phyloP scores from a whole-genome alignment of 495 filamentous ascomycete species.

The Trichoderma reesei region DNA sequence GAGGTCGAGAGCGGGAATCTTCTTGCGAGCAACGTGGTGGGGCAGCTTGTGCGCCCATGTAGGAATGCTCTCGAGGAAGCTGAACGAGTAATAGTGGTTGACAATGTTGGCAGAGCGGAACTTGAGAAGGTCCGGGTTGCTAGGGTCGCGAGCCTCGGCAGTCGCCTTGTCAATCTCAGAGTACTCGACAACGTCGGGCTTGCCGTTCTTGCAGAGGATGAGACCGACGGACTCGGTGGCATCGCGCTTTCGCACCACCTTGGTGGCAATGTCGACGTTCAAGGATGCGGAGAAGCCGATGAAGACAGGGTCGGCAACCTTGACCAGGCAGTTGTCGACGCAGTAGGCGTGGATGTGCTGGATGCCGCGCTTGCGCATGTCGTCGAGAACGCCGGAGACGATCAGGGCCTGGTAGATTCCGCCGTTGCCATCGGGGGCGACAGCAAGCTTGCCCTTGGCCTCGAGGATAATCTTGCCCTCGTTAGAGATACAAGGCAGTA shows the following conservation, averaged over 20 bases:
- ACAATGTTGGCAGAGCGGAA: conserved; percentile 99
- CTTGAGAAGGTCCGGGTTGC: conserved; percentile 74
- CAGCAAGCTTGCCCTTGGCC: conserved; percentile 82
- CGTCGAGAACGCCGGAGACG: conserved; percentile 67
- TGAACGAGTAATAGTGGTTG: conserved; percentile 98
- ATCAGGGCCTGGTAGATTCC: conserved; percentile 92
- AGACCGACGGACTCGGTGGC: conserved; percentile 94
- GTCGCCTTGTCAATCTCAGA: conserved; percentile 87
- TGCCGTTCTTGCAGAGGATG: conserved; percentile 89
- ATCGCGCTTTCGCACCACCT: conserved; percentile 96
- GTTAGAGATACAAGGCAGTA: conserved; percentile 93
- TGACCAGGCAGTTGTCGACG: conserved; percentile 98
- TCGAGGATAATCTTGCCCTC: conserved; percentile 96
- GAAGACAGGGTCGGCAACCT: conserved; percentile 92
- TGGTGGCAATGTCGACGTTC: conserved; percentile 91
- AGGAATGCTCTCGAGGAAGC: conserved; percentile 85
- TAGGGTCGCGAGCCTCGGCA: conserved; percentile 79
- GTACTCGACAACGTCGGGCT: conserved; percentile 97
- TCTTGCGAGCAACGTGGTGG: conserved; percentile 95
- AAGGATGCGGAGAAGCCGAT: conserved; percentile 85
- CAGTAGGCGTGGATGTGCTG: conserved; percentile 96
- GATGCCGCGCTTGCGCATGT: conserved; percentile 84
- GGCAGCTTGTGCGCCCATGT: conserved; percentile 76
- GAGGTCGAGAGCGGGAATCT: conserved; percentile 80
- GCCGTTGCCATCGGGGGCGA: conserved; percentile 97